Conservation (phyloP, 1,284 basidiomycete species). For the Cutaneotrichosporon sp. region DNA sequence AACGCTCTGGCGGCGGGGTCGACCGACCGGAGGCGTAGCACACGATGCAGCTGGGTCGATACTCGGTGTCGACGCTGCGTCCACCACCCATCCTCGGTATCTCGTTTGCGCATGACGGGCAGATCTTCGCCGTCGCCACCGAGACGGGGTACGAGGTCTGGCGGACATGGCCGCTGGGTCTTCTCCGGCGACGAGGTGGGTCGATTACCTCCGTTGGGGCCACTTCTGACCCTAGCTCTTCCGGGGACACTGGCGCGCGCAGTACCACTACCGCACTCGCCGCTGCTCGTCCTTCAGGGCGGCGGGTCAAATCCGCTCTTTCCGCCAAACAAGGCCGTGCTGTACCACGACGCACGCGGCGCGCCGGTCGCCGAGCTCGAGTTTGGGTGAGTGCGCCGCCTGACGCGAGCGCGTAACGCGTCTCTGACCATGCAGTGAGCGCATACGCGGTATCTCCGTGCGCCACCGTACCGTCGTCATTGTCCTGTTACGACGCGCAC, state of each 20-base stretch:
- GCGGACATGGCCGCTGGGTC: constrained; percentile 66
- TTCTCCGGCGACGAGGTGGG: constrained; percentile 73
- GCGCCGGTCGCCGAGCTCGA: constrained; percentile 81
- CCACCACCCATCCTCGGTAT: constrained; percentile 71
- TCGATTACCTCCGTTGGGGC: constrained; percentile 6
- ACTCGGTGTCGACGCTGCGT: constrained; percentile 74
- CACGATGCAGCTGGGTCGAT: constrained; percentile 79
- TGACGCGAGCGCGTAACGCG: not conserved
- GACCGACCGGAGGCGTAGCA: too few relatives aligned
- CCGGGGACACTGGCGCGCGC: constrained; percentile 68
- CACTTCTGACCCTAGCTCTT: constrained; percentile 25
- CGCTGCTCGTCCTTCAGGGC: constrained; percentile 81
- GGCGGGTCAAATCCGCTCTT: constrained; percentile 86
- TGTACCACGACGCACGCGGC: constrained; percentile 76
- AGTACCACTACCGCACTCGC: constrained; percentile 73
- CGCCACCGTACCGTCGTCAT: constrained; percentile 77
- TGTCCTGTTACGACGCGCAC: constrained; percentile 69
- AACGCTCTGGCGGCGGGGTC: too few relatives aligned
- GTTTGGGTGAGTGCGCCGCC: constrained; percentile 55
- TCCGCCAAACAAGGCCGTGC: constrained; percentile 86
- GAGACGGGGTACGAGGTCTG: constrained; percentile 83
- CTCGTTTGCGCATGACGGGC: constrained; percentile 63
- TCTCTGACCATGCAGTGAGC: constrained; percentile 58
- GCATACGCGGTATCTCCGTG: constrained; percentile 72
- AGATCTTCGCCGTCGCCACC: constrained; percentile 76